Evolutionary conservation across 768 basidiomycete genomes (phyloP), one percentile per base, ranked within the genome.

Genomic region (Amanita pseudoporphyria): DNA sequence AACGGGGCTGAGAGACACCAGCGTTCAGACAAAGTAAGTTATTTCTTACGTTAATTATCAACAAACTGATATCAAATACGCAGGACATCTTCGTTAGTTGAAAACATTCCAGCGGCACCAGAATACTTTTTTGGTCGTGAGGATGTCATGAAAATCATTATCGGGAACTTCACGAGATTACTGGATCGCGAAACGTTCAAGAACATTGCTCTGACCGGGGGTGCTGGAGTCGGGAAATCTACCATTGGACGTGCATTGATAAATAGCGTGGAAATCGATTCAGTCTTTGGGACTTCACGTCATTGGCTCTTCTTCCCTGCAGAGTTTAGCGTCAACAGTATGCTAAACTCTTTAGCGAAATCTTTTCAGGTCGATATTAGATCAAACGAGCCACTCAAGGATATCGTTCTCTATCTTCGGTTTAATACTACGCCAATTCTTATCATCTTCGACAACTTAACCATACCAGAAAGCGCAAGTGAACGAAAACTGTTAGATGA

Each of bases 71-170:
- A n/a, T n/a, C n/a, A n/a, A n/a, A n/a, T n/a, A n/a, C n/a, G n/a
- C n/a, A n/a, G n/a, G n/a, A n/a, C n/a, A n/a, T n/a, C n/a, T n/a
- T n/a, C n/a, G n/a, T n/a, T n/a, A n/a, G n/a, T n/a, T n/a, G n/a
- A n/a, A n/a, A n/a, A 33, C 9, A 9, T 47, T 9, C 45, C 45
- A 4, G 35, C 45, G 13, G 45, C 45, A 37, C 45, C 45, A 5
- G 45, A 36, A 21, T 13, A 35, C 21, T 47, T 47, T 22, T 47
- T 14, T 24, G 45, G 45, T n/a, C 45, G 45, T 16, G 45, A 47
- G 18, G 21, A 47, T 9, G 22, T 47, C 12, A 19, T 47, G 13
- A 36, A 47, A 6, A 16, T 36, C 21, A 47, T 47, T 32, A 37
- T 47, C 13, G 21, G 12, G 14, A 47, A 36, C 0, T 3, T 47